phyloP scores from a whole-genome alignment of 805 yeast genomes.

The Middelhovenomyces tepae region DNA sequence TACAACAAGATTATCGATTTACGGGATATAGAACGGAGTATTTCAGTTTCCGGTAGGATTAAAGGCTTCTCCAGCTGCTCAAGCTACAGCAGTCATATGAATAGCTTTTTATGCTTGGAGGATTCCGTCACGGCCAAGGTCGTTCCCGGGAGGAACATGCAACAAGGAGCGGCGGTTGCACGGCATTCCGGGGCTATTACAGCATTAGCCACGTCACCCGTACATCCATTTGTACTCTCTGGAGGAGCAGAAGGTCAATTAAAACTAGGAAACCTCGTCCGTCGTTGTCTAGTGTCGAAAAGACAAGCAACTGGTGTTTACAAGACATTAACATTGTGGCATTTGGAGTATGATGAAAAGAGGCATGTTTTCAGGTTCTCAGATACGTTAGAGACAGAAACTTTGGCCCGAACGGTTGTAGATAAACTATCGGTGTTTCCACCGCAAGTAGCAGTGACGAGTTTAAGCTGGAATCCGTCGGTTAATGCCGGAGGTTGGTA shows the following conservation, averaged over 20 bases:
- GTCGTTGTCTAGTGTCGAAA: conserved; percentile 21
- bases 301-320: conserved; percentile 18
- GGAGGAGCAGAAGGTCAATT: conserved; percentile 46
- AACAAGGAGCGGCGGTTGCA: conserved; percentile 28
- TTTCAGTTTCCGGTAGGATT: conserved; percentile 18
- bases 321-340: conserved; percentile 22
- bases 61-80: conserved; percentile 24
- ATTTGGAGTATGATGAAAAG: conserved; percentile 32
- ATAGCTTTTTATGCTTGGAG: conserved; percentile 34
- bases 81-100: conserved; percentile 19
- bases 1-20: conserved; percentile 30
- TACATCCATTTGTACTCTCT: conserved; percentile 40
- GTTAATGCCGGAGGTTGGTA: conserved; percentile 37
- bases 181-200: conserved; percentile 35
- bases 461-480: conserved; percentile 52
- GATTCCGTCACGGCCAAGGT: conserved; percentile 33
- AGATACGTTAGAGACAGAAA: conserved; percentile 32
- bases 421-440: conserved; percentile 32
- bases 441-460: conserved; percentile 40
- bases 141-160: conserved; percentile 30
- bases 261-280: conserved; percentile 33
- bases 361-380: conserved; percentile 34
- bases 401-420: conserved; percentile 19
- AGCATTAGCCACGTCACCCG: conserved; percentile 31
- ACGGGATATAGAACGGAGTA: conserved; percentile 16